Percentiles rank a stretch among this genome's conserved stretches.
Evolutionary conservation across 352 stramenopile genomes (phyloP).

Genomic region (Achlya hypogyna): DNA sequence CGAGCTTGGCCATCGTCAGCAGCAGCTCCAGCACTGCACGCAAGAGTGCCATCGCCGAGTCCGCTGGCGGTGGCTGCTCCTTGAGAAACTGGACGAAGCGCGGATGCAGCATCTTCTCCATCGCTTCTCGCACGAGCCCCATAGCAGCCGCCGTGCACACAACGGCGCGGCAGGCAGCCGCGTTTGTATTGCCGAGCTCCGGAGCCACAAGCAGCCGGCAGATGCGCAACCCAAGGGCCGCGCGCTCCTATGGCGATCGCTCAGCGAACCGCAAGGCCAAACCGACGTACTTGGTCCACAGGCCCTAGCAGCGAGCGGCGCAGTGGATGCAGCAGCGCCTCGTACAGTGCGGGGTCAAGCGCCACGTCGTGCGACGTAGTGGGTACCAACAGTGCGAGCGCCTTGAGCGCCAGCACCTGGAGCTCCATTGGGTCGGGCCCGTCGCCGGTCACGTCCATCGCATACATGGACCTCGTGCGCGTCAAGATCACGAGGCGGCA

Average conservation of each 20-base stretch:
- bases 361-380: slow-evolving; percentile 41
- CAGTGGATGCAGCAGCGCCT: slow-evolving; percentile 50
- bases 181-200: slow-evolving; percentile 41
- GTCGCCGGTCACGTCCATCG: slow-evolving; percentile 17
- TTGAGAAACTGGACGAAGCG: slow-evolving; percentile 60
- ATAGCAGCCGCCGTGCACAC: slow-evolving; percentile 41
- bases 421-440: slow-evolving; percentile 55
- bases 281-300: slow-evolving; percentile 57
- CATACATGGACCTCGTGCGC: slow-evolving; percentile 44
- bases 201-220: slow-evolving; percentile 42
- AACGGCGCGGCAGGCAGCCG: slow-evolving; percentile 40
- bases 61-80: slow-evolving; percentile 21
- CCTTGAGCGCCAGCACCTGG: slow-evolving; percentile 72
- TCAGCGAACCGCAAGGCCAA: too few relatives aligned
- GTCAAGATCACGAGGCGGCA: slow-evolving; percentile 37
- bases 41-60: slow-evolving; percentile 22
- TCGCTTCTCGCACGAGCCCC: slow-evolving; percentile 36
- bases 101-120: slow-evolving; percentile 63
- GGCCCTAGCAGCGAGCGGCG: slow-evolving; percentile 56
- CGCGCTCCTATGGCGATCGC: neutral
- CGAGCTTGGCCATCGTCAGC: slow-evolving; percentile 34
- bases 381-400: slow-evolving; percentile 50
- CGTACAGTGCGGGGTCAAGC: slow-evolving; percentile 47
- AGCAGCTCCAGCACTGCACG: slow-evolving; percentile 49
- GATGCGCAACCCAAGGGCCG: neutral